Base-by-base conservation (phyloP, 2,329 filamentous ascomycete species). In the Apiospora koreana region DNA sequence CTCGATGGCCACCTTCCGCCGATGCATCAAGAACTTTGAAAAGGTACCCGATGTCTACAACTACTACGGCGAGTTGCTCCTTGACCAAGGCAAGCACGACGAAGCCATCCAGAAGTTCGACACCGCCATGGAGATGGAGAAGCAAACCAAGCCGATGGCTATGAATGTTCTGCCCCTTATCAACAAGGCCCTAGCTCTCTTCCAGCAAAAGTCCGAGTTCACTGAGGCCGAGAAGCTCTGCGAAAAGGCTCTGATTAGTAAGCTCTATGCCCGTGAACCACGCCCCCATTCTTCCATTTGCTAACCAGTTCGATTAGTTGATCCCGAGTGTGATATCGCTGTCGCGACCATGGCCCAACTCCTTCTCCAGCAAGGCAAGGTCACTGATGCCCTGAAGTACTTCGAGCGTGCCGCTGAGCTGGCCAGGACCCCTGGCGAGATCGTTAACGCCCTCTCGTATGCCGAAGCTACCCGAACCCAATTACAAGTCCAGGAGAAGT, bases 181-280 rank as follows among this genome's bases (percentile, higher is more conserved):
- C 84, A 99, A 99, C 90, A 99, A 99, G 86, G 95, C 96, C 6
- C 88, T 99, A 38, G 94, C 95, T 16, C 87, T 98, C 65, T 98
- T 98, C 89, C 96, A 99, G 81, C 98, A 95, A 93, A 98, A 97
- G 87, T 93, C 97, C 78, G 95, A 98, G 83, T 98, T 97, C 80
- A 86, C 89, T 72, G 95, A 97, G 82, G 95, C 96, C 2, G 95
- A 99, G 86, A 94, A 96, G 83, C 88, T 99, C 68, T 99, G 96
- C 87, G 92, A 98, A 83, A 98, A 97, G 87, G 96, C 96, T 41
- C 87, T 99, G 67, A 97, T 98, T 78, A 97, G 94, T 97, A 88
- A 86, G 43, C 72, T 9, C 66, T 35, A 41, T n/a, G 25, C 23
- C 28, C 46, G 62, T 69, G 25, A 65, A 9, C 28, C 65, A 12